Percentiles rank a stretch among this genome's conserved stretches.
Conservation (phyloP, 1,284 basidiomycete species). For the Austroboletus novae-zelandiae region DNA sequence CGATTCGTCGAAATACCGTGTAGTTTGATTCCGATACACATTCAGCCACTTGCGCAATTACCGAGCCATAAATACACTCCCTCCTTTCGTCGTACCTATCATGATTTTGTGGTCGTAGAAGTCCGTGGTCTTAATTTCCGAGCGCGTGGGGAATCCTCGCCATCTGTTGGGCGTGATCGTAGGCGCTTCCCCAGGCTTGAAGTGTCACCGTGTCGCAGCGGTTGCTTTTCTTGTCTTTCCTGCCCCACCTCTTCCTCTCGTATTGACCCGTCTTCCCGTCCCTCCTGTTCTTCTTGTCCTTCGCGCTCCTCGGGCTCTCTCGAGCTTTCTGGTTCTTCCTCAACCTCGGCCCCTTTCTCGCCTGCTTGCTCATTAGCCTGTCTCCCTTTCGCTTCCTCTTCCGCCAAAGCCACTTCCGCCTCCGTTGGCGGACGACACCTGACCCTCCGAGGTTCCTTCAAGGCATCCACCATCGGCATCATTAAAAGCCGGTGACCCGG, state of each 20-base stretch:
- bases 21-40: conserved; percentile 4
- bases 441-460: conserved; percentile 22
- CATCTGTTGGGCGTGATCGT: conserved; percentile 14
- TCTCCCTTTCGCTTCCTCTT: conserved; percentile 9
- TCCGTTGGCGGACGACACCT: conserved; percentile 27
- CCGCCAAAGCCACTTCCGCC: conserved; percentile 19
- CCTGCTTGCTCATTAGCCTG: neutral
- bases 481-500: conserved; percentile 25
- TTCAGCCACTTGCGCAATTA: neutral
- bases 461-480: conserved; percentile 18
- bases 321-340: conserved; percentile 9
- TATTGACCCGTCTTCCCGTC: neutral
- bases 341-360: neutral
- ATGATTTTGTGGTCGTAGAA: conserved; percentile 1
- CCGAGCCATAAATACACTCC: neutral
- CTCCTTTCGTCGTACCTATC: neutral
- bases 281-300: conserved; percentile 7
- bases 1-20: conserved; percentile 14
- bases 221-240: conserved; percentile 1
- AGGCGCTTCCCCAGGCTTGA: conserved; percentile 16
- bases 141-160: conserved; percentile 12
- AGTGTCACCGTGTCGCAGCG: neutral
- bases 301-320: conserved; percentile 15
- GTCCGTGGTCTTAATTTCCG: conserved; percentile 19
- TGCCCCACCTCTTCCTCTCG: conserved; percentile 7